phyloP scores from a whole-genome alignment of 1,284 basidiomycete species.

The Pisolithus thermaeus region DNA sequence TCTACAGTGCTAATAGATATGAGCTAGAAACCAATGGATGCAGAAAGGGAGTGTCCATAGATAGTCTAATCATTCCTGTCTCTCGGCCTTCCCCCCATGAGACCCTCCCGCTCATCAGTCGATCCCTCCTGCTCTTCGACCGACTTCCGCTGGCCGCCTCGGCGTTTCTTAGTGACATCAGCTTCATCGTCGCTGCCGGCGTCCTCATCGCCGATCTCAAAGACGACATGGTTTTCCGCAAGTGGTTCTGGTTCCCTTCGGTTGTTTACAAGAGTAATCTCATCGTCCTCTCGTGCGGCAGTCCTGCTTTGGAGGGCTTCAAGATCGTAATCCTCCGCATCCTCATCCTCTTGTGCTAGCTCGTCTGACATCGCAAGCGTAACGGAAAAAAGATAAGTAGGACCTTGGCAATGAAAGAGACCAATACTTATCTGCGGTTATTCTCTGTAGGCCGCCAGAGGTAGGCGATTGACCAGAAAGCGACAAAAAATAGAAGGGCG shows the following conservation, averaged over 20 bases:
- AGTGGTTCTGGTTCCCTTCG: constrained; percentile 41
- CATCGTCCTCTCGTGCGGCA: constrained; percentile 49
- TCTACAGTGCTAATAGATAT: constrained; percentile 40
- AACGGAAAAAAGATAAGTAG: constrained; percentile 30
- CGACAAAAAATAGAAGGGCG: constrained; percentile 75
- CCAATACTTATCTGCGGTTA: constrained; percentile 76
- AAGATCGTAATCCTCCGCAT: constrained; percentile 89
- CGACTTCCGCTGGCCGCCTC: constrained; percentile 35
- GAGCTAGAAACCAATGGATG: constrained; percentile 2
- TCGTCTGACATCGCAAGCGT: constrained; percentile 83
- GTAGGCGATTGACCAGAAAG: constrained; percentile 81
- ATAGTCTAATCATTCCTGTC: constrained; percentile 24
- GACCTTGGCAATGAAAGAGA: constrained; percentile 1
- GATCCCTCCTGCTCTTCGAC: constrained; percentile 41
- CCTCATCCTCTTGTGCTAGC: constrained; percentile 83
- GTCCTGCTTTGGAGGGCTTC: constrained; percentile 62
- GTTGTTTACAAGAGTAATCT: constrained; percentile 60
- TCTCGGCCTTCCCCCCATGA: constrained; percentile 42
- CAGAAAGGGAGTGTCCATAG: constrained; percentile 5
- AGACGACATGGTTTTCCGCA: constrained; percentile 76
- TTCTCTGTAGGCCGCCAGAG: constrained; percentile 92
- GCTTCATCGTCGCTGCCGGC: constrained; percentile 58
- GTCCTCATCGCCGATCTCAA: constrained; percentile 90
- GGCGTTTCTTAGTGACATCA: constrained; percentile 48
- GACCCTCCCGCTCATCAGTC: constrained; percentile 58